These are phyloP conservation scores for Ottelia alismoides DNA, from an alignment of 106 monocot species.

Conservation along the genomic window DNA sequence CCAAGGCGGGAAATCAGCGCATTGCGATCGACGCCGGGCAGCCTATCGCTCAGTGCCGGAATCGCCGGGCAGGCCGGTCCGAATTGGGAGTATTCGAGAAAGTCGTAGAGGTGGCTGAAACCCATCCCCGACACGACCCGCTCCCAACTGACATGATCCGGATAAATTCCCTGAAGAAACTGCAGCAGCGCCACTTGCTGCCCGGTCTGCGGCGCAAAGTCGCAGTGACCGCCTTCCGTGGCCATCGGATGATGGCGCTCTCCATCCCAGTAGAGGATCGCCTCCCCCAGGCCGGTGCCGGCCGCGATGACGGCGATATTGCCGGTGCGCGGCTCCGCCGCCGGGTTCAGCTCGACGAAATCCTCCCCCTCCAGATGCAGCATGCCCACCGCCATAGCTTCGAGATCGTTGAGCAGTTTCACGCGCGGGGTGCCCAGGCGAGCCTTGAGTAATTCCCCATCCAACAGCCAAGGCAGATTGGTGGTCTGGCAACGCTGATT, in stretches of 20 bases:
- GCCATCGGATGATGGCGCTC: background rate
- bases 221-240: background rate
- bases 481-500: background rate
- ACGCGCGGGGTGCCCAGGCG: background rate
- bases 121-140: background rate
- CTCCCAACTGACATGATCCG: background rate
- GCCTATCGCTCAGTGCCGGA: background rate
- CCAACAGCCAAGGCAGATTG: background rate
- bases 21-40: background rate
- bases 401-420: background rate
- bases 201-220: background rate
- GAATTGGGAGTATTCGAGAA: background rate
- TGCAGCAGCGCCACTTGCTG: background rate
- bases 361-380: background rate
- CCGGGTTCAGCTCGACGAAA: background rate
- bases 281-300: background rate
- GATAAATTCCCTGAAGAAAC: background rate
- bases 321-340: too few relatives aligned
- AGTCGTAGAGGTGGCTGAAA: background rate
- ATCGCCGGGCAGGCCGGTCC: background rate
- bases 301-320: background rate
- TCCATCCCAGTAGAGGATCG: background rate
- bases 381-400: background rate
- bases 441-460: background rate
- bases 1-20: background rate